A percentile compares a stretch with the other conserved stretches of the same genome.
Conservation (phyloP, 139 green algal genomes). For the Volvox africanus region DNA sequence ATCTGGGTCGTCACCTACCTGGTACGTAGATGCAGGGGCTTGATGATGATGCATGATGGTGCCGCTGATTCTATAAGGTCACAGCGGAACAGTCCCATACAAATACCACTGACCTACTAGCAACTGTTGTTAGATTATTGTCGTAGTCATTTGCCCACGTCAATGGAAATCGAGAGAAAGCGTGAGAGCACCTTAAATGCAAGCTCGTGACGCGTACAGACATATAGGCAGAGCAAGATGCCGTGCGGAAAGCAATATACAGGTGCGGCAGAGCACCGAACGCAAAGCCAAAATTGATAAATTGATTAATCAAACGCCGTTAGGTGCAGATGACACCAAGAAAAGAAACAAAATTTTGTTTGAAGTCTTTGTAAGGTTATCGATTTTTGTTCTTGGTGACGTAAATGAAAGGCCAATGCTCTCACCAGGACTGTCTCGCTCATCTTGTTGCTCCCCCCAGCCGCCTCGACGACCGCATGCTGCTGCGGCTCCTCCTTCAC, state of each 20-base stretch:
- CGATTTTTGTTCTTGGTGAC: background rate
- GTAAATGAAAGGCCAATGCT: background rate
- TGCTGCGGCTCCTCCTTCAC: background rate
- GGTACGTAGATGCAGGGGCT: too few relatives aligned
- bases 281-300: background rate
- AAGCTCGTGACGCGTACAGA: too few relatives aligned
- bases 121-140: too few relatives aligned
- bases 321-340: background rate
- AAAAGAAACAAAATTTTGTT: background rate
- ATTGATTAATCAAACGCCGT: background rate
- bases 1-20: too few relatives aligned
- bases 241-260: background rate
- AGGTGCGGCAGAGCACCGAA: background rate
- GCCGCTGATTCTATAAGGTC: background rate
- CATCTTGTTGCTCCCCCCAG: background rate
- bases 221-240: too few relatives aligned
- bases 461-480: too few relatives aligned
- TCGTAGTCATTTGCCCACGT: too few relatives aligned
- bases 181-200: too few relatives aligned
- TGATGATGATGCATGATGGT: background rate
- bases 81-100: background rate
- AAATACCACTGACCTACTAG: too few relatives aligned
- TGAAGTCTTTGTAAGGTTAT: background rate
- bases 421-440: conserved; percentile 31
- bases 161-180: too few relatives aligned